A percentile compares a stretch with the other conserved stretches of the same genome.
Evolutionary conservation across 192 early-diverging fungal species (phyloP).

Genomic region (Entophlyctis luteolus): DNA sequence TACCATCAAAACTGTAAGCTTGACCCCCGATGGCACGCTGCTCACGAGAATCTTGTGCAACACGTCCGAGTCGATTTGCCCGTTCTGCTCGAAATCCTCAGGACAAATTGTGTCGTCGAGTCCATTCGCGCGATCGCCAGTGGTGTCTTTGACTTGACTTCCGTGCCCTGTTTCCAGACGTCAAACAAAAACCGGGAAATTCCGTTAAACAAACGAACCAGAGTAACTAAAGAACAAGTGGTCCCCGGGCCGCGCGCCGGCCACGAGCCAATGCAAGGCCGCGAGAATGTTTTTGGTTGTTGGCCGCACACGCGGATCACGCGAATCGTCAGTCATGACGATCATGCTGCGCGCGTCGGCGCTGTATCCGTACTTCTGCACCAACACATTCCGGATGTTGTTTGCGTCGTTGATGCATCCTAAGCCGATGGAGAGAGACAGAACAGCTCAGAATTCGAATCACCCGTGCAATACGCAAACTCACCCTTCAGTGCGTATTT

Average conservation of each 20-base stretch:
- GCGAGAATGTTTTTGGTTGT: slow-evolving; percentile 48
- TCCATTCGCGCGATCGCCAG: slow-evolving; percentile 13
- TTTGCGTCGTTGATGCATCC: slow-evolving; percentile 37
- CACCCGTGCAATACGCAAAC: neutral
- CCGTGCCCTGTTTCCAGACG: slow-evolving; percentile 57
- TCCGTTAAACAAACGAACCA: neutral
- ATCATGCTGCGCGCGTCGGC: neutral
- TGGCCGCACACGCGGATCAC: slow-evolving; percentile 34
- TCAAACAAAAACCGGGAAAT: neutral
- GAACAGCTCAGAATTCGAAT: neutral
- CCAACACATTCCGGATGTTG: slow-evolving; percentile 19
- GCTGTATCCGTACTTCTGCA: slow-evolving; percentile 30
- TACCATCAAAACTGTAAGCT: slow-evolving; percentile 70
- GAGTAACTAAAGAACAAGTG: slow-evolving; percentile 37
- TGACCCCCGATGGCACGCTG: slow-evolving; percentile 62
- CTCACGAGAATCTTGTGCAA: slow-evolving; percentile 60
- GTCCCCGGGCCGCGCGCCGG: slow-evolving; percentile 45
- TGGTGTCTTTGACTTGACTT: slow-evolving; percentile 45
- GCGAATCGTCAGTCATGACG: slow-evolving; percentile 43
- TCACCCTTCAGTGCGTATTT: slow-evolving; percentile 2
- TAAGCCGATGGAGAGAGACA: neutral
- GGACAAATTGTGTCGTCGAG: slow-evolving; percentile 64
- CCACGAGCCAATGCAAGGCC: slow-evolving; percentile 50
- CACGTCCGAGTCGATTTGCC: slow-evolving; percentile 67
- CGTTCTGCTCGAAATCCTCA: slow-evolving; percentile 63